phyloP scores from a whole-genome alignment of 129 eudicot genomes.

The Flaveria ramosissima region DNA sequence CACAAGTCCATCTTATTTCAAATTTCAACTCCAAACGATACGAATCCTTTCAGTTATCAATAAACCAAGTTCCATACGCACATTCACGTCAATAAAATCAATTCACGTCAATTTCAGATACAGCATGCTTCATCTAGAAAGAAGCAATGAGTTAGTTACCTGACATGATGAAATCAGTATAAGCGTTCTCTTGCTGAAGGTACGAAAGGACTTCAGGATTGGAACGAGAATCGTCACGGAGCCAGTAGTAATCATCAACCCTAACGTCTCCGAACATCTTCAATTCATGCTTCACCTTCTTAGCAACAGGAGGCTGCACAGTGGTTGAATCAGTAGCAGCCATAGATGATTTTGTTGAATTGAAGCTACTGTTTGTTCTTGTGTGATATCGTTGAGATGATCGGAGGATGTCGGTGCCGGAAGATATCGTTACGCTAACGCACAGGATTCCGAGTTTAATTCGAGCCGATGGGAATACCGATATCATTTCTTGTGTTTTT shows the following conservation, averaged over 20 bases:
- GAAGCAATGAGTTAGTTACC: slow-evolving; percentile 37
- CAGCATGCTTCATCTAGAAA: not conserved
- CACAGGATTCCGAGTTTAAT: slow-evolving; percentile 19
- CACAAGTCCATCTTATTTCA: not conserved
- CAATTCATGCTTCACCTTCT: slow-evolving; percentile 73
- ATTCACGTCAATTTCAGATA: not conserved
- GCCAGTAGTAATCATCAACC: slow-evolving; percentile 86
- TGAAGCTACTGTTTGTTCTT: not conserved
- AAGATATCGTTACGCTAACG: slow-evolving; percentile 23
- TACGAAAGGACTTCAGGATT: slow-evolving; percentile 56
- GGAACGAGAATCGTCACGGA: slow-evolving; percentile 86
- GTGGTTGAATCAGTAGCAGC: slow-evolving; percentile 25
- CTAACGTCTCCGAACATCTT: slow-evolving; percentile 85
- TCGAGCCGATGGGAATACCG: slow-evolving; percentile 18
- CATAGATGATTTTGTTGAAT: slow-evolving; percentile 23
- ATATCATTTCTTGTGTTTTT: not conserved
- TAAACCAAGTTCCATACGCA: not conserved
- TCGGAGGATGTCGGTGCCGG: slow-evolving; percentile 6
- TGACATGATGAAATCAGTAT: slow-evolving; percentile 68
- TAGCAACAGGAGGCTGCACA: slow-evolving; percentile 58
- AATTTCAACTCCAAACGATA: not conserved
- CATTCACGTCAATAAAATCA: not conserved
- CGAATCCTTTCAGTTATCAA: not conserved
- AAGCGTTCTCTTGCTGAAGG: slow-evolving; percentile 62
- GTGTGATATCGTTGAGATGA: slow-evolving; percentile 15